A percentile compares a stretch with the other conserved stretches of the same genome.
These are phyloP conservation scores for Arxiozyma slooffiae DNA, from an alignment of 1,139 yeast genomes.

Conservation along the genomic window DNA sequence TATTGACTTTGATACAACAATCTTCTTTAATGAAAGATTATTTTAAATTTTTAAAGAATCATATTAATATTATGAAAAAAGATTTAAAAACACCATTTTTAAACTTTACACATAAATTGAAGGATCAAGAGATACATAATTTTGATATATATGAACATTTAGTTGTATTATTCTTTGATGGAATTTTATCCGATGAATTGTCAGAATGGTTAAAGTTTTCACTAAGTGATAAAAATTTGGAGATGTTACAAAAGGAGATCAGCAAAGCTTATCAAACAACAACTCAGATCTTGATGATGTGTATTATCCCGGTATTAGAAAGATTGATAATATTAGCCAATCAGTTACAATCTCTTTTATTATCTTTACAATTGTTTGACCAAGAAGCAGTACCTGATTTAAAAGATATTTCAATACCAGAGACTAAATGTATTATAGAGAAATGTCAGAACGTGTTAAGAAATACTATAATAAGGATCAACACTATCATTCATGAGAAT, in stretches of 20 bases:
- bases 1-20: slow-evolving; percentile 5
- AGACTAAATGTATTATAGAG: background rate
- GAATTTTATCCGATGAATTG: slow-evolving; percentile 25
- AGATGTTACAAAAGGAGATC: slow-evolving; percentile 48
- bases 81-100: slow-evolving; percentile 13
- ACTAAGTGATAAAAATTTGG: slow-evolving; percentile 61
- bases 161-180: slow-evolving; percentile 13
- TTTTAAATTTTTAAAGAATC: slow-evolving; percentile 10
- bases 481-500: background rate
- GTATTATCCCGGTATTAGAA: slow-evolving; percentile 48
- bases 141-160: slow-evolving; percentile 11
- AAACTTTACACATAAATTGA: slow-evolving; percentile 11
- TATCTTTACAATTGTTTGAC: slow-evolving; percentile 2
- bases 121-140: slow-evolving; percentile 11
- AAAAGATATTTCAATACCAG: background rate
- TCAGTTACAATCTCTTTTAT: slow-evolving; percentile 17
- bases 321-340: slow-evolving; percentile 44
- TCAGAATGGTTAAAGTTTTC: slow-evolving; percentile 42
- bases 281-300: slow-evolving; percentile 17
- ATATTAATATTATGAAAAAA: slow-evolving; percentile 11
- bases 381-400: background rate
- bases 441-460: background rate
- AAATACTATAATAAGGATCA: slow-evolving; percentile 14
- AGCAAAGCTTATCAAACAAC: slow-evolving; percentile 19
- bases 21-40: slow-evolving; percentile 7